A percentile compares a stretch with the other conserved stretches of the same genome.
Conservation (phyloP, 225 moss, liverwort and hornwort genomes). For the Rhytidiadelphus loreus region DNA sequence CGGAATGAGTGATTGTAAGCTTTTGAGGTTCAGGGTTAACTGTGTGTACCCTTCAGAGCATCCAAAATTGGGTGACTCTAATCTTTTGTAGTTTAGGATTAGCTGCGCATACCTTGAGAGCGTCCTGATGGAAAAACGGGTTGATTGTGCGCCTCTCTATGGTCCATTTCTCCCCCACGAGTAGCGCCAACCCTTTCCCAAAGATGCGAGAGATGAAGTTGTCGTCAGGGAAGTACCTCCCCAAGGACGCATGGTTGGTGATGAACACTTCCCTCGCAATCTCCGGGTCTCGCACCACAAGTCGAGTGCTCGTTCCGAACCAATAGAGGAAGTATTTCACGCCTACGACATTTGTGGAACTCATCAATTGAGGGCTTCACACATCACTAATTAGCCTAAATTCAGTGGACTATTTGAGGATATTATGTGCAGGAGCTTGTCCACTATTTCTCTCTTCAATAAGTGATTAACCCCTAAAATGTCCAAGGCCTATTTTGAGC, state of each 20-base stretch:
- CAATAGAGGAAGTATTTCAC: not conserved
- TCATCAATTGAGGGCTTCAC: not conserved
- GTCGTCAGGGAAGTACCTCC: not conserved
- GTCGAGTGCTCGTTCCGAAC: not conserved
- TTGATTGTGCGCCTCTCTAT: not conserved
- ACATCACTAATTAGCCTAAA: not conserved
- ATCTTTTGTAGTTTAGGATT: not conserved
- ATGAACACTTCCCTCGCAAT: not conserved
- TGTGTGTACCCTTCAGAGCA: not conserved
- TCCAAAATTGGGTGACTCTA: not conserved
- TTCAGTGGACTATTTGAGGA: not conserved
- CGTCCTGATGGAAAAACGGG: slow-evolving; percentile 8
- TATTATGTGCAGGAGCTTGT: no score
- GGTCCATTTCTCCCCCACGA: slow-evolving; percentile 2
- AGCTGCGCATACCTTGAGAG: not conserved
- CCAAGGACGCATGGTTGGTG: not conserved
- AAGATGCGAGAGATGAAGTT: not conserved
- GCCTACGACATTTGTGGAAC: not conserved
- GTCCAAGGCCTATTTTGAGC: no score
- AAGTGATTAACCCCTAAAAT: no score
- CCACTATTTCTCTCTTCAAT: no score
- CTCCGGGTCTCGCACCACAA: slow-evolving; percentile 13
- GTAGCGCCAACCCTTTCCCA: not conserved
- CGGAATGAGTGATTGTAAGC: no score
- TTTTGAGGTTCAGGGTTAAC: not conserved